phyloP scores from a whole-genome alignment of 202 grass and related monocot species.

The Hordeum pubiflorum region DNA sequence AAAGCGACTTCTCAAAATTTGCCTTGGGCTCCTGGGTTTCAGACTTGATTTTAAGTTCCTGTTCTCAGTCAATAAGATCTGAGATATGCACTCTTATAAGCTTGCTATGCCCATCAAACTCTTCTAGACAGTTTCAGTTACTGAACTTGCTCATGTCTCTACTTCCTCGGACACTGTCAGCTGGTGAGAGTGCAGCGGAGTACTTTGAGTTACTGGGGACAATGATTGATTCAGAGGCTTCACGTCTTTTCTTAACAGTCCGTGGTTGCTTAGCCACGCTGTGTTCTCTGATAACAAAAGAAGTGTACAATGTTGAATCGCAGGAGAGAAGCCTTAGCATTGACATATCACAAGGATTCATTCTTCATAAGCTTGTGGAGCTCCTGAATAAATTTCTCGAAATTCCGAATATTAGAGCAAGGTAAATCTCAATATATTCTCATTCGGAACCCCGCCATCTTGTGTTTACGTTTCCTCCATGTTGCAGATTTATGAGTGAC shows the following conservation, averaged over 20 bases:
- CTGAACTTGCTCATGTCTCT: constrained; percentile 86
- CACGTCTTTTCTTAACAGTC: constrained; percentile 81
- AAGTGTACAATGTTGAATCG: constrained; percentile 85
- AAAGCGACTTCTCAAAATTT: constrained; percentile 86
- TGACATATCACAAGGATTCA: constrained; percentile 96
- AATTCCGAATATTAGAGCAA: constrained; percentile 82
- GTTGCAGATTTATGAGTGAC: constrained; percentile 78
- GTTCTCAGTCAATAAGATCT: constrained; percentile 95
- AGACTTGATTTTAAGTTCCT: constrained; percentile 94
- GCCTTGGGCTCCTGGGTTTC: constrained; percentile 91
- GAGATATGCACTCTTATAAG: constrained; percentile 87
- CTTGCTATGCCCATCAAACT: constrained; percentile 80
- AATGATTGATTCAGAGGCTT: constrained; percentile 76
- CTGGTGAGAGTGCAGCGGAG: constrained; percentile 84
- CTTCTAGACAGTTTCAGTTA: constrained; percentile 77
- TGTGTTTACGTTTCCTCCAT: not conserved
- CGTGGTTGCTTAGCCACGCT: constrained; percentile 67
- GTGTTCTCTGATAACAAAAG: constrained; percentile 79
- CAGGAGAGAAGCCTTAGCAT: constrained; percentile 88
- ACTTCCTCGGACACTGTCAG: constrained; percentile 68
- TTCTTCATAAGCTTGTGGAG: constrained; percentile 94
- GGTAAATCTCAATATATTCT: constrained; percentile 35
- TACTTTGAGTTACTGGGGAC: constrained; percentile 91
- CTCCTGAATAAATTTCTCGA: constrained; percentile 96
- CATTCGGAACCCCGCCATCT: not conserved